A percentile compares a stretch with the other conserved stretches of the same genome.
phyloP scores from a whole-genome alignment of 805 yeast species.

The Schwanniomyces sp. region DNA sequence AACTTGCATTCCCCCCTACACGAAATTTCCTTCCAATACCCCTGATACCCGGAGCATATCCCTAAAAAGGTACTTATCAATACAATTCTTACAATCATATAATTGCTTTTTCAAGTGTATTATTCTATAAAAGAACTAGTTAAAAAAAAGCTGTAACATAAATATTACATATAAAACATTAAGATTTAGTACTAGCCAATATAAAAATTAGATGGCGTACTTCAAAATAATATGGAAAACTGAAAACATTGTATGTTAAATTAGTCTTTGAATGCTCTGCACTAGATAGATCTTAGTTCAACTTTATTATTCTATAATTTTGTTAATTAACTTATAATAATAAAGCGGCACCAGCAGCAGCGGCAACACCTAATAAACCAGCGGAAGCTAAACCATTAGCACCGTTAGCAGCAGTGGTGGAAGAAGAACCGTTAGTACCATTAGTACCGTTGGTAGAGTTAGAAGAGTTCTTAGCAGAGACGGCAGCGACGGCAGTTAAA shows the following conservation, averaged over 20 bases:
- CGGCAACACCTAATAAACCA: slow-evolving; percentile 34
- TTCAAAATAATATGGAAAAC: background rate
- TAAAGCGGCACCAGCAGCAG: slow-evolving; percentile 35
- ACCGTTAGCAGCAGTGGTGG: slow-evolving; percentile 14
- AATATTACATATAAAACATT: slow-evolving; percentile 2
- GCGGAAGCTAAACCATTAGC: slow-evolving; percentile 23
- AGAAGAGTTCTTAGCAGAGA: slow-evolving; percentile 32
- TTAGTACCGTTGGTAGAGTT: slow-evolving; percentile 19
- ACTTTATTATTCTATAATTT: background rate
- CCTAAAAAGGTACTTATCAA: no score
- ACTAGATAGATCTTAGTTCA: background rate
- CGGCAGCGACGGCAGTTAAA: slow-evolving; percentile 38
- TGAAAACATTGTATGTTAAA: background rate
- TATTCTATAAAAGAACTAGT: slow-evolving; percentile 1
- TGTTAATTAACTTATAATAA: slow-evolving; percentile 25
- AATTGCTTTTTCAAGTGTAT: slow-evolving; percentile 1
- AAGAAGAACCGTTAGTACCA: slow-evolving; percentile 14
- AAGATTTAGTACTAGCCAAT: background rate
- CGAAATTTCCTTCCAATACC: no score
- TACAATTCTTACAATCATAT: background rate
- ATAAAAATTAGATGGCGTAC: background rate
- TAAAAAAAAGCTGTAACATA: slow-evolving; percentile 2
- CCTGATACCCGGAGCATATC: no score
- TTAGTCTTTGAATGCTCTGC: background rate
- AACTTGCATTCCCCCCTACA: no score